Percentiles rank a stretch among this genome's conserved stretches.
phyloP scores from a whole-genome alignment of 1,284 basidiomycete genomes.

The Phlebopus sp. region DNA sequence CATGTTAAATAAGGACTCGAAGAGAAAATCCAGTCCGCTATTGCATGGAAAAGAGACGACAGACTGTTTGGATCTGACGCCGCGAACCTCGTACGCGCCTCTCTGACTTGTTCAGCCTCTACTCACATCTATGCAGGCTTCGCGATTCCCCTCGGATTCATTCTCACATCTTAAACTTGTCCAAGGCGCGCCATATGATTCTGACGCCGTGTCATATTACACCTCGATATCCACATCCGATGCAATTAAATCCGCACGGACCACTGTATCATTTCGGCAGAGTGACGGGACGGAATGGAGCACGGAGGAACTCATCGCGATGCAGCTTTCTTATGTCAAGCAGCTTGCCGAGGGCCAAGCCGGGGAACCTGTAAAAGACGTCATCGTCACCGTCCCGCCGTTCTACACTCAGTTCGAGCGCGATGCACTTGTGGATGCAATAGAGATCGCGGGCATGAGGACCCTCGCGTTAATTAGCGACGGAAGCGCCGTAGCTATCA shows the following conservation, averaged over 20 bases:
- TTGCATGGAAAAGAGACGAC: constrained; percentile 87
- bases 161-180: constrained; percentile 87
- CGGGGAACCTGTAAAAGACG: constrained; percentile 76
- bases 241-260: constrained; percentile 54
- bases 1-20: constrained; percentile 93
- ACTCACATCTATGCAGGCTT: constrained; percentile 54
- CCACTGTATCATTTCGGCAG: constrained; percentile 56
- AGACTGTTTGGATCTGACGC: constrained; percentile 88
- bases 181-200: constrained; percentile 72
- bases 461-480: constrained; percentile 89
- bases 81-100: constrained; percentile 72
- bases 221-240: constrained; percentile 64
- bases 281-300: constrained; percentile 70
- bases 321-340: constrained; percentile 91
- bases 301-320: constrained; percentile 90
- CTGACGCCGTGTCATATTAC: constrained; percentile 61
- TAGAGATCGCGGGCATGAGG: constrained; percentile 85
- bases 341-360: constrained; percentile 81
- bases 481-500: constrained; percentile 88
- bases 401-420: constrained; percentile 88
- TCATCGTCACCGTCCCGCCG: constrained; percentile 83
- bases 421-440: constrained; percentile 86
- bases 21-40: constrained; percentile 87
- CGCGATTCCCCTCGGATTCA: constrained; percentile 86
- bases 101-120: neutral